These are phyloP conservation scores for Leptographium wingfieldii DNA, from an alignment of 2,329 filamentous ascomycete genomes.

Conservation along the genomic window DNA sequence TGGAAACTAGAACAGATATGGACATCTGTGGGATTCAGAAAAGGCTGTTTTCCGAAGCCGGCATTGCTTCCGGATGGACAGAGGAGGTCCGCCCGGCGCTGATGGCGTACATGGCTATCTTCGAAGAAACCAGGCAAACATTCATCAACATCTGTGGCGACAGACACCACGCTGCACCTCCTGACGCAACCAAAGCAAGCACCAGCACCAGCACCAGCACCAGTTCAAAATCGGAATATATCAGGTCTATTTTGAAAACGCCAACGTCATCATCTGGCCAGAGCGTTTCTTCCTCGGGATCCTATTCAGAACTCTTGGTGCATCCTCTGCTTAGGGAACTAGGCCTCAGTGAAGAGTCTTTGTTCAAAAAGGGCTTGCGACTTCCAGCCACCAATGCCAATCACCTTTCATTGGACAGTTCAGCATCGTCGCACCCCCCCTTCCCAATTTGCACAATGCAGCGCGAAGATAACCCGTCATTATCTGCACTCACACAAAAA, in stretches of 20 bases:
- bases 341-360: not conserved
- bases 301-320: slow-evolving; percentile 1
- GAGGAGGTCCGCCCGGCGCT: slow-evolving; percentile 7
- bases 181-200: too few species aligned
- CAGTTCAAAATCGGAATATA: not conserved
- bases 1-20: not conserved
- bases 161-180: not conserved
- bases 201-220: not conserved
- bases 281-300: slow-evolving; percentile 1
- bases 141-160: not conserved
- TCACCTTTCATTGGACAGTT: not conserved
- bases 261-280: slow-evolving; percentile 3
- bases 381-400: not conserved
- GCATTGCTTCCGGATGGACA: slow-evolving; percentile 7
- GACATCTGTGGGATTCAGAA: not conserved
- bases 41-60: slow-evolving; percentile 1
- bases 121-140: not conserved
- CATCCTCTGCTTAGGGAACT: slow-evolving; percentile 4
- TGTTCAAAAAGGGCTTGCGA: slow-evolving; percentile 4
- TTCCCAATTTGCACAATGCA: not conserved
- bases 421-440: not conserved
- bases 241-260: slow-evolving; percentile 9
- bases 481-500: not conserved
- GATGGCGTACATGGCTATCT: not conserved
- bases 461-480: not conserved